phyloP scores from a whole-genome alignment of 345 rosid species.

The Rhodomyrtus tomentosa region DNA sequence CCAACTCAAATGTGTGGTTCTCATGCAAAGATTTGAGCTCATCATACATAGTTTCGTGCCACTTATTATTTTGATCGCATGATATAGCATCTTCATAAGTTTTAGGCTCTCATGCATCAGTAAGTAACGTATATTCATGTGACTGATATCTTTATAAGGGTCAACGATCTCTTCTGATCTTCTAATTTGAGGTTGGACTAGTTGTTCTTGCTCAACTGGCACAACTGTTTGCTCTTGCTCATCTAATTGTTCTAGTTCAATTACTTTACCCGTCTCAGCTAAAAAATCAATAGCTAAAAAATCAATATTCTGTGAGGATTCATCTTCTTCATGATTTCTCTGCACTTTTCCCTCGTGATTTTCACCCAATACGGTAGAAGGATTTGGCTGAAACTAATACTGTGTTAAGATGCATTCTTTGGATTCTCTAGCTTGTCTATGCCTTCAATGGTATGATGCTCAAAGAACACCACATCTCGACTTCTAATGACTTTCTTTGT shows the following conservation, averaged over 20 bases:
- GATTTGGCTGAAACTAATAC: not conserved
- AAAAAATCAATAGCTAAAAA: not conserved
- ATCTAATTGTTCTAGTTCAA: not conserved
- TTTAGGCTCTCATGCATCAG: not conserved
- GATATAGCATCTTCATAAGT: not conserved
- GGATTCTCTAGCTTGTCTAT: not conserved
- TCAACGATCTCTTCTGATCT: not conserved
- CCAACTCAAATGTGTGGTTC: not conserved
- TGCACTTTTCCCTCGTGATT: not conserved
- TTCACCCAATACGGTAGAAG: not conserved
- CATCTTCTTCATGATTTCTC: not conserved
- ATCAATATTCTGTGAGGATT: not conserved
- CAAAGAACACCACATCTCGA: not conserved
- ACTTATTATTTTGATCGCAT: not conserved
- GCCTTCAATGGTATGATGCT: not conserved
- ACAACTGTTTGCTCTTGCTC: not conserved
- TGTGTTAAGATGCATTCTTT: not conserved
- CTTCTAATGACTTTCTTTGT: not conserved
- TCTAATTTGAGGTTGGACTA: not conserved
- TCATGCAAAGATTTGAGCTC: not conserved
- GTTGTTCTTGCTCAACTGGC: not conserved
- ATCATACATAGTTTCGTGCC: not conserved
- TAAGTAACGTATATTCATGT: not conserved
- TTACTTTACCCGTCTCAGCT: not conserved
- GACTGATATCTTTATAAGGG: not conserved